Conservation (phyloP, 257 asterid genomes). For the Nicotiana sylvestris region DNA sequence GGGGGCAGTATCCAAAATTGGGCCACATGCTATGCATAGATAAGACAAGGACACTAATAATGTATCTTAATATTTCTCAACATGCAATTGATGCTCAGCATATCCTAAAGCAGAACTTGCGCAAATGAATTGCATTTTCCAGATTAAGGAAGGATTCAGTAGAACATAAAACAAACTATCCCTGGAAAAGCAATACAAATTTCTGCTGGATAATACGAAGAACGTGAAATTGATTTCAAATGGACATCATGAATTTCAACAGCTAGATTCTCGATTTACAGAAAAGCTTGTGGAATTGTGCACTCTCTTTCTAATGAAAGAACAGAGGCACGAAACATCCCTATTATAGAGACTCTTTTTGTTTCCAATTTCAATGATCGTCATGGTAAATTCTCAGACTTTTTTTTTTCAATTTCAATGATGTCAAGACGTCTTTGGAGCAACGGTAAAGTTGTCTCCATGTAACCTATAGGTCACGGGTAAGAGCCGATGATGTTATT, state of each 20-base stretch:
- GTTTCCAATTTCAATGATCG: too few species aligned
- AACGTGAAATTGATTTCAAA: neutral
- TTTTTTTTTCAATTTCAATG: too few species aligned
- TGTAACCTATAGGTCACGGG: too few species aligned
- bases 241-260: neutral
- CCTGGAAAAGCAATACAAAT: neutral
- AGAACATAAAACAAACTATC: neutral
- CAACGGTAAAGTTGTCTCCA: too few species aligned
- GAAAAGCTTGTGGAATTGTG: neutral
- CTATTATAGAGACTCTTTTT: too few species aligned
- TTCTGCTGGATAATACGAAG: neutral
- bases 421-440: too few species aligned
- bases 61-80: neutral
- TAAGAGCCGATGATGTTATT: neutral
- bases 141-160: neutral
- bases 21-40: too few species aligned
- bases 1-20: neutral
- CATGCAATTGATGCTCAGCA: neutral
- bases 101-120: neutral
- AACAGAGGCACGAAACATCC: neutral
- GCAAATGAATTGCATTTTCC: neutral
- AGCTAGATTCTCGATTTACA: neutral
- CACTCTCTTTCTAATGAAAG: neutral
- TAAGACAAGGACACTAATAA: too few species aligned
- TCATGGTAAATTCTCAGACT: too few species aligned